Base-by-base conservation (phyloP, 176 grass and related monocot genomes). In the Aegilops umbellulata region DNA sequence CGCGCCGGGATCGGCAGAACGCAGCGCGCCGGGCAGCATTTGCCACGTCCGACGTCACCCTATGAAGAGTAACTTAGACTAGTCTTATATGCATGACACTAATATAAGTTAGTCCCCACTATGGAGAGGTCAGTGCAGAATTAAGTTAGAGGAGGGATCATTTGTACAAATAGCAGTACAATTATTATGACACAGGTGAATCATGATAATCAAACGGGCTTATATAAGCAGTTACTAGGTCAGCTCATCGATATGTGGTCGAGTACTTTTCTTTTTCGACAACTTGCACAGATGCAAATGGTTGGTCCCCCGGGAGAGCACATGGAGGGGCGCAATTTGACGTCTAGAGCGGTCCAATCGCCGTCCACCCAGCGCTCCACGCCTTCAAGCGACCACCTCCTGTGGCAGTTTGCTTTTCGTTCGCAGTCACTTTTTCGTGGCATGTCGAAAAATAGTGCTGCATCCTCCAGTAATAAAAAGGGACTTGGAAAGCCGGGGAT, bases 181-280 rank as follows among this genome's bases (percentile, higher is more conserved):
- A 47, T 47, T 47, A 15, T 15, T 47, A 15, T 5, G 5, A 55
- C 46, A 22, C 6, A 8, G 19, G 36, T 24, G 6, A 73, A 42
- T 15, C 11, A 12, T 73, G 69, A 73, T 73, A 73, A 73, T 73
- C 69, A 15, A 25, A 24, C 41, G 36, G 11, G 14, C 69, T 73
- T 73, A 73, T 73, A 73, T 73, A 73, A 73, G 69, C 69, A 73
- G 69, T 73, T 73, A 22, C 20, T 20, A 0, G 38, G 35, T 71
- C 7, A 13, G 69, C 5, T 24, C 69, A 42, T 58, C 19, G 55
- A 15, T 42, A n/a, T 8, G 5, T 72, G 36, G 12, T 7, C 19
- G 20, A 58, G 49, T 6, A 44, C 5, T 22, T 8, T 72, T 42
- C 22, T 13, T 42, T 72, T 15, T 41, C 69, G 7, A 12, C 67